Evolutionary conservation across 495 filamentous ascomycete species (phyloP).

Genomic region (Delitschia confertaspora): DNA sequence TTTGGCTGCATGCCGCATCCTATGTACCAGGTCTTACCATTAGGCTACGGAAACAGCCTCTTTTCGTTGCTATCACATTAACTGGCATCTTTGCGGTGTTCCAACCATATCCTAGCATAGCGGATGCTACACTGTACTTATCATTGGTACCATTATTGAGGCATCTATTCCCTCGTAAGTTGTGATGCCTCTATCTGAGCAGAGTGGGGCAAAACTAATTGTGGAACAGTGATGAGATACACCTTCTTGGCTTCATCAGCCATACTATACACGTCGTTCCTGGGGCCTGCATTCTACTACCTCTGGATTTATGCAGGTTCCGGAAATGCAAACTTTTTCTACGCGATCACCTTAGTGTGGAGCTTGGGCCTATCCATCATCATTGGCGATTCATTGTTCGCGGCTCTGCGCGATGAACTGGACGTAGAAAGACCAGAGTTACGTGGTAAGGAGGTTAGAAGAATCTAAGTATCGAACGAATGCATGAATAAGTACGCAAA

Average conservation of each 20-base stretch:
- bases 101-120: conserved; percentile 90
- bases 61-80: conserved; percentile 74
- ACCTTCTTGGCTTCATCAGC: conserved; percentile 75
- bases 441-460: conserved; percentile 74
- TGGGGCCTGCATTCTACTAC: conserved; percentile 93
- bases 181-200: neutral
- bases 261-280: conserved; percentile 74
- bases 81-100: conserved; percentile 86
- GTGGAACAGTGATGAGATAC: conserved; percentile 70
- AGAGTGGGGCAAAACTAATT: conserved; percentile 10
- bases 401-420: conserved; percentile 85
- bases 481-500: neutral
- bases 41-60: conserved; percentile 62
- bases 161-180: conserved; percentile 82
- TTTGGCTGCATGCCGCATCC: conserved; percentile 86
- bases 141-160: conserved; percentile 77
- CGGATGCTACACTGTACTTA: conserved; percentile 76
- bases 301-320: conserved; percentile 98
- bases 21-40: conserved; percentile 81
- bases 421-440: conserved; percentile 85
- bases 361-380: conserved; percentile 75
- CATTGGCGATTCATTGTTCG: conserved; percentile 77
- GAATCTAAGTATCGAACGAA: conserved; percentile 44
- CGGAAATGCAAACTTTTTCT: conserved; percentile 98
- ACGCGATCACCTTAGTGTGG: conserved; percentile 97